Base-by-base conservation (phyloP, 140 eudicot genomes). In the Senecio squalidus region DNA sequence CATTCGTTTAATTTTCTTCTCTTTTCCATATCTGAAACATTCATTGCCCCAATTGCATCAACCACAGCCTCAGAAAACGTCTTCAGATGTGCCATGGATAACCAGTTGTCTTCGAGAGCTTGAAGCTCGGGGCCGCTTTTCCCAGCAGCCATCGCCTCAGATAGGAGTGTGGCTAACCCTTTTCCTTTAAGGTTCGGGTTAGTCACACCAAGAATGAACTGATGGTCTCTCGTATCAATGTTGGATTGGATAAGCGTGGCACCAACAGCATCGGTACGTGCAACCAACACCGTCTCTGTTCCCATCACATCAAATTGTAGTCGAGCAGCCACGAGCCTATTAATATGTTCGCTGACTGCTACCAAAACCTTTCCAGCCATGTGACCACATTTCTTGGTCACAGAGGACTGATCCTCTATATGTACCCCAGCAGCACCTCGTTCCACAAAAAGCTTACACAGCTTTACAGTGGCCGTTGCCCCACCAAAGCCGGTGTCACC, bases 401-500 rank as follows among this genome's bases (percentile, higher is more conserved):
- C 94, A 0, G 98, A 91, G 0, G 98, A 91, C 67, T 91, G 96
- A 50, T 91, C 98, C 80, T 91, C 98, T 2, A 91, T 91, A 66
- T 91, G 98, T 31, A 91, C 96, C 0, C 98, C 98, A 4, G 95
- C 98, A 0, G 98, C 98, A 0, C 98, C 98, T 27, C 96, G 90
- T 73, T 91, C 98, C 39, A 86, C 98, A 0, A 91, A 91, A 7
- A 91, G 84, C 86, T 91, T 91, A 68, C 98, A 86, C 25, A 91
- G 84, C 86, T 91, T 91, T 5, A 86, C 91, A 0, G 96, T 91
- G 20, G 98, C 96, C 0, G 98, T 91, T 38, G 98, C 98, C 0
- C 98, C 98, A 16, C 98, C 98, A 26, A 91, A 91, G 0, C 98
- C 98, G 16, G 98, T 91, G 70, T 91, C 98, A 18, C 98, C 98